Evolutionary conservation across 2,329 filamentous ascomycete genomes (phyloP).

Genomic region (Aspergillus pseudoterreus): DNA sequence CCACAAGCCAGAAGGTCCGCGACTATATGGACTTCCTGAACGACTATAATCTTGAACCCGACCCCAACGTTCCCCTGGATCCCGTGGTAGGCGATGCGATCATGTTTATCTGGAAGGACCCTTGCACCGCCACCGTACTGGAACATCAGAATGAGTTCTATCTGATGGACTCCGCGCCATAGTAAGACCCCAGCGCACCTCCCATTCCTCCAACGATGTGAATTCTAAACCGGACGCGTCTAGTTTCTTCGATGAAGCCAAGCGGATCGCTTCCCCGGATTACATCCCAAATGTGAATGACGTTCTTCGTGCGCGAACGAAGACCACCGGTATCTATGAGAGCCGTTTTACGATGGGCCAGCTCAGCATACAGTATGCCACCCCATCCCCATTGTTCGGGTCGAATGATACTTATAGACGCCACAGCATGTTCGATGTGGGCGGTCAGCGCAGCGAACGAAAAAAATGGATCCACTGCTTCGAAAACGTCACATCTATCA

Average conservation of each 20-base stretch:
- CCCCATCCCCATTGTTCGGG: not conserved
- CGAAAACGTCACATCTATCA: slow-evolving; percentile 98
- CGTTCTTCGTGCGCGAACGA: slow-evolving; percentile 90
- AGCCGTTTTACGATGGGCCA: slow-evolving; percentile 98
- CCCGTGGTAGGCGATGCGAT: slow-evolving; percentile 77
- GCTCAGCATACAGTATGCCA: slow-evolving; percentile 88
- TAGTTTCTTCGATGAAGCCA: slow-evolving; percentile 94
- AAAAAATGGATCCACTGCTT: slow-evolving; percentile 99
- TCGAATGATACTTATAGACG: slow-evolving; percentile 20
- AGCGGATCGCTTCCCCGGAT: slow-evolving; percentile 75
- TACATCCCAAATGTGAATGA: slow-evolving; percentile 94
- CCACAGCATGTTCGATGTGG: slow-evolving; percentile 95
- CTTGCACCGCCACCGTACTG: slow-evolving; percentile 75
- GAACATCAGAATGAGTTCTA: slow-evolving; percentile 98
- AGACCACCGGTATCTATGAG: slow-evolving; percentile 98
- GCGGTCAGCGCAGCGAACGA: slow-evolving; percentile 91
- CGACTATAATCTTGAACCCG: slow-evolving; percentile 85
- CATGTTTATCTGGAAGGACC: slow-evolving; percentile 84
- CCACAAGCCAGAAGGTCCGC: slow-evolving; percentile 66
- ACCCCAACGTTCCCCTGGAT: slow-evolving; percentile 82
- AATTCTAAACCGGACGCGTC: slow-evolving; percentile 15
- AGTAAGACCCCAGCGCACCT: slow-evolving; percentile 58
- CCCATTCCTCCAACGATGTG: slow-evolving; percentile 10
- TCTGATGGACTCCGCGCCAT: slow-evolving; percentile 97
- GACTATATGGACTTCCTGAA: slow-evolving; percentile 75